Percentiles rank a stretch among this genome's conserved stretches.
These are phyloP conservation scores for Teunomyces tritomae DNA, from an alignment of 805 yeast genomes.

Conservation along the genomic window DNA sequence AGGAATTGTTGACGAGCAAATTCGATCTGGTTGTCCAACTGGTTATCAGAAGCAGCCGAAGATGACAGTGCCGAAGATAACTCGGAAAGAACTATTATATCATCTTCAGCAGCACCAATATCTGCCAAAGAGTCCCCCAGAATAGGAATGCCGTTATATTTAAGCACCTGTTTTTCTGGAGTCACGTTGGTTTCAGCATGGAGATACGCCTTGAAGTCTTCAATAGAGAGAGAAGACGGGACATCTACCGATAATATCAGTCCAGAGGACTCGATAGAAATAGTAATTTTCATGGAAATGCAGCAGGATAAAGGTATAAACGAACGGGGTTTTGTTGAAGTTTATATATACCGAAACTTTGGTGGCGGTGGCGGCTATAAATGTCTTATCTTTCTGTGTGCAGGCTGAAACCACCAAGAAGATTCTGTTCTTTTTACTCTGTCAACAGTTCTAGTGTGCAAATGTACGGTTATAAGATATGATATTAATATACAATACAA, in stretches of 20 bases:
- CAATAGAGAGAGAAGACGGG: slow-evolving; percentile 58
- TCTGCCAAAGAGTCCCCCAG: slow-evolving; percentile 39
- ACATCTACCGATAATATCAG: slow-evolving; percentile 53
- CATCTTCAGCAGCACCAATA: slow-evolving; percentile 54
- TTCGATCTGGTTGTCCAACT: slow-evolving; percentile 40
- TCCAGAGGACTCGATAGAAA: slow-evolving; percentile 19
- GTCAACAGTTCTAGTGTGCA: not conserved
- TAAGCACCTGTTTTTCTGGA: slow-evolving; percentile 46
- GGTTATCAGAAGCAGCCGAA: slow-evolving; percentile 5
- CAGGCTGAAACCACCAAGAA: not conserved
- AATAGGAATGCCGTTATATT: slow-evolving; percentile 45
- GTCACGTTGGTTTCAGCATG: slow-evolving; percentile 65
- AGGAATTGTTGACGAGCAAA: slow-evolving; percentile 47
- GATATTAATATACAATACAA: not conserved
- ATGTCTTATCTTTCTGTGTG: not conserved
- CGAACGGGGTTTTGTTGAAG: not conserved
- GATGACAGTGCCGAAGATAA: slow-evolving; percentile 9
- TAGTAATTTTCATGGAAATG: slow-evolving; percentile 15
- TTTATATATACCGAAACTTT: not conserved
- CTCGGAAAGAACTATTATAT: slow-evolving; percentile 47
- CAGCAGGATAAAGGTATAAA: not conserved
- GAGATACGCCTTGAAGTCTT: slow-evolving; percentile 70
- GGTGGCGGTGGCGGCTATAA: not conserved
- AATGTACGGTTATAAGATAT: not conserved
- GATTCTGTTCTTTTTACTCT: not conserved